Conservation (phyloP, 177 flowering plant species). For the Vitis hybrid region DNA sequence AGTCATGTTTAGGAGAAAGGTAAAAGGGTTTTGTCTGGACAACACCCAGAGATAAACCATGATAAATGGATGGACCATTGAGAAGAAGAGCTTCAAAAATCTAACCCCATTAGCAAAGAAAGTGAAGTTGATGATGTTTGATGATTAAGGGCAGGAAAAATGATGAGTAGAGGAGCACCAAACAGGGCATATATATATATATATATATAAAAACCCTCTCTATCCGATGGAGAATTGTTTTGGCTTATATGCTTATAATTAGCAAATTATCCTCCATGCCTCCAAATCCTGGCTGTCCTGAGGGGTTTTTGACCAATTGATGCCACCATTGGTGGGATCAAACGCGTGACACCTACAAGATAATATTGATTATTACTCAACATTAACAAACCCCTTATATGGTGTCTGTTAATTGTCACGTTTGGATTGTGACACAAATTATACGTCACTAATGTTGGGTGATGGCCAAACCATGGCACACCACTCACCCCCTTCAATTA, state of each 20-base stretch:
- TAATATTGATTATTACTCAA: slow-evolving; percentile 7
- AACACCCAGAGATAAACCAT: slow-evolving; percentile 14
- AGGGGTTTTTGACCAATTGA: background rate
- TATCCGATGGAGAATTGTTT: too few relatives aligned
- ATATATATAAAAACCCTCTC: too few relatives aligned
- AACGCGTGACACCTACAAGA: slow-evolving; percentile 3
- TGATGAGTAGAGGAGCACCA: slow-evolving; percentile 19
- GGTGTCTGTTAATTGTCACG: background rate
- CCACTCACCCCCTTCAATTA: background rate
- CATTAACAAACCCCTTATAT: background rate
- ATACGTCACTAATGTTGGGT: background rate
- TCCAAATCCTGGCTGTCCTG: too few relatives aligned
- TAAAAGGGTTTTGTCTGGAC: background rate
- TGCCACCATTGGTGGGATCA: background rate
- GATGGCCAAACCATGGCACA: background rate
- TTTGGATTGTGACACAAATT: background rate
- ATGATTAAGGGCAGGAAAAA: slow-evolving; percentile 11
- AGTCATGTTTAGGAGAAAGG: background rate
- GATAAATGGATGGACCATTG: background rate
- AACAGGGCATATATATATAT: background rate
- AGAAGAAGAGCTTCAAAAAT: background rate
- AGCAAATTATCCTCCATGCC: background rate
- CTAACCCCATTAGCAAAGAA: background rate
- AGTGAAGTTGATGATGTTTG: slow-evolving; percentile 3
- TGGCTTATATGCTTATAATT: background rate